Evolutionary conservation across 306 rosid genomes (phyloP).

Genomic region (Castanea crenata): DNA sequence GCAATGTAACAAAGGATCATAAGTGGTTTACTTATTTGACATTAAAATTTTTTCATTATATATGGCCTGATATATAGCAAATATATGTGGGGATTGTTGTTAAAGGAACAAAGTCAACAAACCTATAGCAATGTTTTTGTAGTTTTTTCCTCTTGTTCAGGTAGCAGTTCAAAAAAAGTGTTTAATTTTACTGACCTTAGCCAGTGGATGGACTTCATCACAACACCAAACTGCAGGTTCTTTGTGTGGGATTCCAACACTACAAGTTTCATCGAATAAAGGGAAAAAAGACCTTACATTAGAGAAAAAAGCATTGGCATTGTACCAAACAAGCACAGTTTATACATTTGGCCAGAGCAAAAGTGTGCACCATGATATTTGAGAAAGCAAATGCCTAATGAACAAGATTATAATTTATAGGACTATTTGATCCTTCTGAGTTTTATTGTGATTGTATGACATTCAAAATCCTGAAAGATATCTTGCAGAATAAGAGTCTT

Average conservation of each 20-base stretch:
- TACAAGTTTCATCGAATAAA: background rate
- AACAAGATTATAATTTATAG: too few relatives aligned
- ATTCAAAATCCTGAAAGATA: background rate
- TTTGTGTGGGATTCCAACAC: conserved; percentile 54
- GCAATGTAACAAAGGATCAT: background rate
- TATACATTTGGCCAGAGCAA: background rate
- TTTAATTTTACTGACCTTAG: conserved; percentile 30
- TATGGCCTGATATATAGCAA: background rate
- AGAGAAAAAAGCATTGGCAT: background rate
- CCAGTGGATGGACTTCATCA: conserved; percentile 47
- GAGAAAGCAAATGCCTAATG: background rate
- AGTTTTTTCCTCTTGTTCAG: background rate
- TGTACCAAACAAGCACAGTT: background rate
- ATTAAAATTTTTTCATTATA: too few relatives aligned
- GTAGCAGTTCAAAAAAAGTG: background rate
- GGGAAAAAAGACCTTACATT: background rate
- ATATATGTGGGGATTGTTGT: background rate
- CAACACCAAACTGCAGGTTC: conserved; percentile 40
- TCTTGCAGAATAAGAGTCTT: background rate
- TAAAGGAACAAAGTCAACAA: background rate
- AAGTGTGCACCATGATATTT: background rate
- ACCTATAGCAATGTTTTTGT: background rate
- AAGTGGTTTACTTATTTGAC: background rate
- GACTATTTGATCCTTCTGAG: background rate
- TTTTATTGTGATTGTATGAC: background rate